These are phyloP conservation scores for Lyophyllum semitale DNA, from an alignment of 768 basidiomycete genomes.

Conservation along the genomic window DNA sequence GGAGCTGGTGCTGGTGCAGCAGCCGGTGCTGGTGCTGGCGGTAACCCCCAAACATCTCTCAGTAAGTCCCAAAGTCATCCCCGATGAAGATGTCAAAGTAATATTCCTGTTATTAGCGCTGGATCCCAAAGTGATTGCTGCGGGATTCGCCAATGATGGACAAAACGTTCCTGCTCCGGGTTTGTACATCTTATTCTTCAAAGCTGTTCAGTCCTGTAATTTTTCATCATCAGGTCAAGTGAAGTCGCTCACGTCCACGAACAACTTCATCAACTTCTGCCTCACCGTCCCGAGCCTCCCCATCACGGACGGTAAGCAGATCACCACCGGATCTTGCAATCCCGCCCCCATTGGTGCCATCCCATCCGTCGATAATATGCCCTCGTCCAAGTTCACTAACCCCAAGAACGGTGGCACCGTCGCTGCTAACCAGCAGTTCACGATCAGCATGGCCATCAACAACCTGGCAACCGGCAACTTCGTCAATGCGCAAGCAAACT, in stretches of 20 bases:
- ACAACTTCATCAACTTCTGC: slow-evolving; percentile 65
- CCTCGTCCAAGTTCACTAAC: slow-evolving; percentile 43
- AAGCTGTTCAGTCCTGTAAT: neutral
- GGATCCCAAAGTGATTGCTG: slow-evolving; percentile 50
- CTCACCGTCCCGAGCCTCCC: slow-evolving; percentile 40
- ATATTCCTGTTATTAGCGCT: slow-evolving; percentile 39
- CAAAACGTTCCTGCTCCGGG: slow-evolving; percentile 41
- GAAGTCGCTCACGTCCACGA: slow-evolving; percentile 49
- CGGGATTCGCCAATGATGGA: slow-evolving; percentile 52
- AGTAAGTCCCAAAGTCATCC: slow-evolving; percentile 27
- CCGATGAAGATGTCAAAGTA: neutral
- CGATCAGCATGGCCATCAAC: slow-evolving; percentile 42
- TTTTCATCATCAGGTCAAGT: slow-evolving; percentile 39
- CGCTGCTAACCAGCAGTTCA: slow-evolving; percentile 44
- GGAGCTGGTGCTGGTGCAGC: neutral
- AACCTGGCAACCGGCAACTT: slow-evolving; percentile 49
- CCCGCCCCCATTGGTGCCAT: slow-evolving; percentile 55
- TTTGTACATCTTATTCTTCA: slow-evolving; percentile 10
- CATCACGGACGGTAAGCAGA: slow-evolving; percentile 54
- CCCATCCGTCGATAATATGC: slow-evolving; percentile 42
- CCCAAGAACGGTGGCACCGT: slow-evolving; percentile 46
- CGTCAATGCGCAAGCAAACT: slow-evolving; percentile 47
- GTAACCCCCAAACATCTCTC: slow-evolving; percentile 47
- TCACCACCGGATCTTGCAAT: slow-evolving; percentile 54
- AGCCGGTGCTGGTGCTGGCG: slow-evolving; percentile 13